phyloP scores from a whole-genome alignment of 2,329 filamentous ascomycete species.

The Aspergillus sergii region DNA sequence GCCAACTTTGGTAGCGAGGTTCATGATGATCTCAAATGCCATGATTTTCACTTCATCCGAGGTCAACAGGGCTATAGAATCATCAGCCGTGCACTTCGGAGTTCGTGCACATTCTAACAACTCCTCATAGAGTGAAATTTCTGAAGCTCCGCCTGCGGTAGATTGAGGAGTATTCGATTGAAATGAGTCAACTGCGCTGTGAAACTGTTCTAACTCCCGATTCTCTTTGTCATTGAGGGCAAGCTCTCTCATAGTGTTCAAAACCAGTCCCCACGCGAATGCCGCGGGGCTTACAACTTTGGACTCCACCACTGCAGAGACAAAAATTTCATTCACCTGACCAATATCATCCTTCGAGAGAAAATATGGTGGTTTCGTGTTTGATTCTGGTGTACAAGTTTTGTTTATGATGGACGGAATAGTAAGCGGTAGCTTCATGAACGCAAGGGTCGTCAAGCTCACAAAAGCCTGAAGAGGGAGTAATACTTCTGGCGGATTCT shows the following conservation, averaged over 20 bases:
- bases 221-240: conserved; percentile 63
- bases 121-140: conserved; percentile 50
- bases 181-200: conserved; percentile 44
- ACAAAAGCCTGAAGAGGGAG: conserved; percentile 69
- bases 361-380: conserved; percentile 61
- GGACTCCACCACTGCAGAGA: conserved; percentile 59
- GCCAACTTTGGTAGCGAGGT: conserved; percentile 48
- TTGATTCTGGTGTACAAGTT: conserved; percentile 24
- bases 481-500: conserved; percentile 41
- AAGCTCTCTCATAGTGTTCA: conserved; percentile 68
- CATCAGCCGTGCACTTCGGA: conserved; percentile 42
- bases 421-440: conserved; percentile 69
- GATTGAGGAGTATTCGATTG: conserved; percentile 39
- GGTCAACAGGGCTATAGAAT: conserved; percentile 52
- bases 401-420: conserved; percentile 54
- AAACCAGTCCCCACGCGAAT: conserved; percentile 79
- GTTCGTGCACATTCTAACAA: conserved; percentile 49
- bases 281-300: conserved; percentile 70
- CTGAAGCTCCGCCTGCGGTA: conserved; percentile 31
- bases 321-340: conserved; percentile 71
- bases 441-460: conserved; percentile 69
- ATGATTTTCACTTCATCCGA: conserved; percentile 48
- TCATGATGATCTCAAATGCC: conserved; percentile 53
- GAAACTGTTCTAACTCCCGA: conserved; percentile 47
- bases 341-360: conserved; percentile 70